Conservation (phyloP, 768 basidiomycete species). For the Strobilomyces confusus region DNA sequence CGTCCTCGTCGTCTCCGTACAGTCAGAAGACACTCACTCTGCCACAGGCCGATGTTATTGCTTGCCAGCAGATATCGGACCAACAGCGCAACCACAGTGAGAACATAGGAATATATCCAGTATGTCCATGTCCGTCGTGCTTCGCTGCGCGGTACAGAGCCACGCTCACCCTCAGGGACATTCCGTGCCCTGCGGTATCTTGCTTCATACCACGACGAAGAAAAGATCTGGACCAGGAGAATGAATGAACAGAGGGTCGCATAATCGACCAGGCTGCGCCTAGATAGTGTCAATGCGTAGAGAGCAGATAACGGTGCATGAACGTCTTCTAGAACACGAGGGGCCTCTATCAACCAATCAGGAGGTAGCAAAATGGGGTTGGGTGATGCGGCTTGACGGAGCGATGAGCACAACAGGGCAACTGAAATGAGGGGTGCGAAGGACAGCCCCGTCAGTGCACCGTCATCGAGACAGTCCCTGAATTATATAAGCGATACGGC, state of each 20-base stretch:
- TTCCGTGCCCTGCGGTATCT: constrained; percentile 38
- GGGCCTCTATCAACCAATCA: constrained; percentile 77
- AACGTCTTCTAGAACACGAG: constrained; percentile 48
- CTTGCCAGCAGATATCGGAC: constrained; percentile 44
- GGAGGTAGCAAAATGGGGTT: constrained; percentile 41
- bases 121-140: constrained; percentile 58
- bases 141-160: constrained; percentile 75
- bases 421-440: constrained; percentile 78
- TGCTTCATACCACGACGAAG: constrained; percentile 73
- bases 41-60: constrained; percentile 57
- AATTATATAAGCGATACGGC: constrained; percentile 13
- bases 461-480: constrained; percentile 83
- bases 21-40: constrained; percentile 45
- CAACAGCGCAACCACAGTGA: constrained; percentile 47
- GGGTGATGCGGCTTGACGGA: constrained; percentile 33
- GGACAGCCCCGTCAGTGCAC: constrained; percentile 78
- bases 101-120: constrained; percentile 54
- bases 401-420: constrained; percentile 57
- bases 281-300: constrained; percentile 58
- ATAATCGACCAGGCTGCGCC: constrained; percentile 74
- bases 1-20: not conserved
- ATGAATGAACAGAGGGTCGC: constrained; percentile 79
- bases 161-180: constrained; percentile 63
- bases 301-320: constrained; percentile 41
- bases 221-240: constrained; percentile 71